A percentile compares a stretch with the other conserved stretches of the same genome.
Conservation (phyloP, 176 grass and related monocot species). For the Triticum monococcum region DNA sequence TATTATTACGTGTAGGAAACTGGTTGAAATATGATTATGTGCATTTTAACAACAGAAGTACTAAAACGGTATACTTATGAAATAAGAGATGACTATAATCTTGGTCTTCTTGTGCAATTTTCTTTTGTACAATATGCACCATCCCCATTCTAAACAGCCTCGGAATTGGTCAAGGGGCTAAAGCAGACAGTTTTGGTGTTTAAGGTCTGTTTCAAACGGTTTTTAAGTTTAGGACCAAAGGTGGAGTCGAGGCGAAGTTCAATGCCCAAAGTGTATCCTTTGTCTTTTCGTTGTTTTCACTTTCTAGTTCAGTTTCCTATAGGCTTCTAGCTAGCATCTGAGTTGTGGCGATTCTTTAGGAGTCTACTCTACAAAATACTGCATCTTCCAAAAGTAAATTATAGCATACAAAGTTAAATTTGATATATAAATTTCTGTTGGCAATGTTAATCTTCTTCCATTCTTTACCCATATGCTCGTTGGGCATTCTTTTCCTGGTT, state of each 20-base stretch:
- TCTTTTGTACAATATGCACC: not conserved
- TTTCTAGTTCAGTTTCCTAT: not conserved
- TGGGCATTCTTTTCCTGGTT: not conserved
- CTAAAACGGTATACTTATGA: not conserved
- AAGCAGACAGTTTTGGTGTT: not conserved
- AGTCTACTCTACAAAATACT: not conserved
- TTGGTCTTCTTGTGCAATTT: not conserved
- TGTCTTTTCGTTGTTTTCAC: slow-evolving; percentile 13
- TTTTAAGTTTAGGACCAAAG: slow-evolving; percentile 1
- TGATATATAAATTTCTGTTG: not conserved
- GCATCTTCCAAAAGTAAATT: not conserved
- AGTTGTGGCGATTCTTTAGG: not conserved
- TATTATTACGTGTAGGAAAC: not conserved
- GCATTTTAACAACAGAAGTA: not conserved
- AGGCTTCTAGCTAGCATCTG: slow-evolving; percentile 12
- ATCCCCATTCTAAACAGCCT: not conserved
- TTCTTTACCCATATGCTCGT: not conserved
- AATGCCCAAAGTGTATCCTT: not conserved
- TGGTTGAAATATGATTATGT: not conserved
- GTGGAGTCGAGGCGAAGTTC: not conserved
- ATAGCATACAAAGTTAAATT: not conserved
- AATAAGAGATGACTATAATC: not conserved
- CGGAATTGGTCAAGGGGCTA: not conserved
- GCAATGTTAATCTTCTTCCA: not conserved
- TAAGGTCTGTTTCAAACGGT: not conserved